These are phyloP conservation scores for Casuarina glauca DNA, from an alignment of 306 rosid species.

Conservation along the genomic window DNA sequence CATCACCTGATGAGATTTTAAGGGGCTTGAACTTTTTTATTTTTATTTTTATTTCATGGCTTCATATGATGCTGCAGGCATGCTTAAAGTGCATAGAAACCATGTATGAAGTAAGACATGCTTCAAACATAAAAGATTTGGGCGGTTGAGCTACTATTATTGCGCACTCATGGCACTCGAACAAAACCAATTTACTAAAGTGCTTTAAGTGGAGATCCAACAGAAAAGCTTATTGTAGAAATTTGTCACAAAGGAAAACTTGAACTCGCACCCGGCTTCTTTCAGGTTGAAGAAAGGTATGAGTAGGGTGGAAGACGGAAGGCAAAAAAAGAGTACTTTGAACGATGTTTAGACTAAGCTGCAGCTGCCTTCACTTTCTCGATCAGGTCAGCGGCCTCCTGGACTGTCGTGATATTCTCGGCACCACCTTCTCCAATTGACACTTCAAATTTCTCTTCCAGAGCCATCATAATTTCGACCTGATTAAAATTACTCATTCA, in stretches of 20 bases:
- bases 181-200: background rate
- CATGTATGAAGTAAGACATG: too few relatives aligned
- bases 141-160: background rate
- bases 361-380: constrained; percentile 53
- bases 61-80: too few relatives aligned
- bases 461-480: constrained; percentile 71
- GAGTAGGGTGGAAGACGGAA: background rate
- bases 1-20: too few relatives aligned
- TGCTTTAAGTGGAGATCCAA: background rate
- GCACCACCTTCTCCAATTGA: constrained; percentile 67
- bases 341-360: constrained; percentile 10
- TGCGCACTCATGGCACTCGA: too few relatives aligned
- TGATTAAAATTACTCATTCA: constrained; percentile 16
- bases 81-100: too few relatives aligned
- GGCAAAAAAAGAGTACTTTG: background rate
- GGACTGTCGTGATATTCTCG: constrained; percentile 64
- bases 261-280: background rate
- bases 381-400: constrained; percentile 70
- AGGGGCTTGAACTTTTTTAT: too few relatives aligned
- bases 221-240: background rate
- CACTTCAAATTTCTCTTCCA: constrained; percentile 68
- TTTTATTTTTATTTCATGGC: too few relatives aligned
- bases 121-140: background rate
- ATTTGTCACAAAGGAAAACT: background rate
- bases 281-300: constrained; percentile 1